Conservation (phyloP, 2,329 filamentous ascomycete species). For the Stachybotrys chlorohalonatus region DNA sequence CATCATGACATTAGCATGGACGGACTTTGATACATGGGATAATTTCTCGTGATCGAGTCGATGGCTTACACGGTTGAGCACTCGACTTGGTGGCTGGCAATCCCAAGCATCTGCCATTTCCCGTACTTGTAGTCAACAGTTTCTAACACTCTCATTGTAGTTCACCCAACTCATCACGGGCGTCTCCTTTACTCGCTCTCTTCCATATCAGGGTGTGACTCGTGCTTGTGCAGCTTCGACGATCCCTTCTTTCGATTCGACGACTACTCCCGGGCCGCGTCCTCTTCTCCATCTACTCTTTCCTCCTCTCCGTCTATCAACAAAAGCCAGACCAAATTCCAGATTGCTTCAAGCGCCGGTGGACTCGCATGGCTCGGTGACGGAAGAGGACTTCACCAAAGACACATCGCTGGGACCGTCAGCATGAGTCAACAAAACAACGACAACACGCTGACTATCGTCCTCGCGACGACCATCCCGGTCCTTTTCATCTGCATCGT, state of each 20-base stretch:
- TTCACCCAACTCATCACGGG: background rate
- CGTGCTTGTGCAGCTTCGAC: background rate
- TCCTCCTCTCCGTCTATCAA: background rate
- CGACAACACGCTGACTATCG: constrained; percentile 37
- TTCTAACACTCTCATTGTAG: background rate
- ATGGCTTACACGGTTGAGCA: background rate
- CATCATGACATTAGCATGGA: too few species aligned
- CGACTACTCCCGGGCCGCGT: background rate
- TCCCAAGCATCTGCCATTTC: background rate
- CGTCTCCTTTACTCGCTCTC: background rate
- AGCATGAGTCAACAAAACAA: constrained; percentile 13
- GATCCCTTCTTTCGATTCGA: background rate
- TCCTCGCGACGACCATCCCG: constrained; percentile 41
- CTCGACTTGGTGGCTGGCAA: background rate
- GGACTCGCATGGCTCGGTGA: background rate
- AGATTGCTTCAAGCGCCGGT: background rate
- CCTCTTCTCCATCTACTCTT: background rate
- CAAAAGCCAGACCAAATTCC: background rate
- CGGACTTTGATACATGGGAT: too few species aligned
- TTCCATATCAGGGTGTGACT: background rate
- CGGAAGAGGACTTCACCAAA: background rate
- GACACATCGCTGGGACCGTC: constrained; percentile 12
- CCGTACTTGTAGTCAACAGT: background rate
- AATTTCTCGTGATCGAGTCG: too few species aligned
- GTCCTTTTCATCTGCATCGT: constrained; percentile 26